These are phyloP conservation scores for Artemisia annua DNA, from an alignment of 129 eudicot genomes.

Conservation along the genomic window DNA sequence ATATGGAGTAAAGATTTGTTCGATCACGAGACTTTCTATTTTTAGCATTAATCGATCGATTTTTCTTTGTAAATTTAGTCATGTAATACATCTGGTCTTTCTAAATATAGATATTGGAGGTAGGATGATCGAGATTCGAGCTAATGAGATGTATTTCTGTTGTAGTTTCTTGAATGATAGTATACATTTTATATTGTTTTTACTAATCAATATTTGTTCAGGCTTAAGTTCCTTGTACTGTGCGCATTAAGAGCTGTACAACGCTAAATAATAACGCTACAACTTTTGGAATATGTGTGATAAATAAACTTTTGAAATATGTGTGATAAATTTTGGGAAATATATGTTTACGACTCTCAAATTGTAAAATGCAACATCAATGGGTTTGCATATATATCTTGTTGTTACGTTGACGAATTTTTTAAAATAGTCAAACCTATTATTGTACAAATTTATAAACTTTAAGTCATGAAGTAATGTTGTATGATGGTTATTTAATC, in stretches of 20 bases:
- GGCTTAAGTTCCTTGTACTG: background rate
- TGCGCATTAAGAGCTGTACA: slow-evolving; percentile 1
- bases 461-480: too few species aligned
- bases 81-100: slow-evolving; percentile 4
- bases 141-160: slow-evolving; percentile 5
- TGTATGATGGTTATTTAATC: too few species aligned
- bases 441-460: too few species aligned
- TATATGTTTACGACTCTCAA: too few species aligned
- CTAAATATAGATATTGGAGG: background rate
- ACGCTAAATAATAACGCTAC: background rate
- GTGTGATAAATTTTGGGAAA: too few species aligned
- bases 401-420: too few species aligned
- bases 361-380: background rate
- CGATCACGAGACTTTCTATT: background rate
- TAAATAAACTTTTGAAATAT: too few species aligned
- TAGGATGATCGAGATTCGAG: background rate
- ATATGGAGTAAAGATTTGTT: slow-evolving; percentile 19
- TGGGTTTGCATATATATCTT: background rate
- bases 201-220: background rate
- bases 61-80: slow-evolving; percentile 14
- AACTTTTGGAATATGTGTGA: too few species aligned
- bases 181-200: background rate
- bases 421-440: too few species aligned
- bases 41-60: background rate
- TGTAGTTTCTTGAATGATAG: background rate